phyloP scores from a whole-genome alignment of 139 green algal genomes.

The Coelastrella sp. region DNA sequence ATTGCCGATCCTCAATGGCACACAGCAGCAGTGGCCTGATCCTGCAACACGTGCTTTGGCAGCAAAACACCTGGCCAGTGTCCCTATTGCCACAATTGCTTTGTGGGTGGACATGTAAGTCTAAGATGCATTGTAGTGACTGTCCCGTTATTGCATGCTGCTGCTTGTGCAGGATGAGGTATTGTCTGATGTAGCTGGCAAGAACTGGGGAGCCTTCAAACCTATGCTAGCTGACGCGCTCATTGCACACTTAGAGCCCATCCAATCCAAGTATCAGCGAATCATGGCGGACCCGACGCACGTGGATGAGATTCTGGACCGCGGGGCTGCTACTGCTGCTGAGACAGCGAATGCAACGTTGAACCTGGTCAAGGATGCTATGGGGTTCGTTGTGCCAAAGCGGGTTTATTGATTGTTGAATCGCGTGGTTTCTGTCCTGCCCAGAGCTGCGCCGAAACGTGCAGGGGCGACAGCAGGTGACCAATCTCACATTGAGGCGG shows the following conservation, averaged over 20 bases:
- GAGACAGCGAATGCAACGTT: constrained; percentile 74
- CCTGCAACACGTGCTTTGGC: too few species aligned
- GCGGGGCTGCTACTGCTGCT: constrained; percentile 71
- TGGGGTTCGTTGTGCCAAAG: constrained; percentile 78
- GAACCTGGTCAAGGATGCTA: constrained; percentile 73
- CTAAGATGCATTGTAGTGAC: background rate
- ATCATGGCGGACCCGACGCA: constrained; percentile 65
- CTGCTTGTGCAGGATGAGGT: constrained; percentile 65
- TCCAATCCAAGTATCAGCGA: constrained; percentile 80
- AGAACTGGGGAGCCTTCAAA: constrained; percentile 99
- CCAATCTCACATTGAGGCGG: too few species aligned
- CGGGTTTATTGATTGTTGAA: constrained; percentile 19
- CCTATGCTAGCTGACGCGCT: constrained; percentile 93
- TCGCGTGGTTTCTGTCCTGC: background rate
- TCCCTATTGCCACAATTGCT: too few species aligned
- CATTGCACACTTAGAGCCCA: constrained; percentile 91
- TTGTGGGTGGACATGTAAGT: too few species aligned
- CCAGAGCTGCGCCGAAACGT: too few species aligned
- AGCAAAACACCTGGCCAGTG: too few species aligned
- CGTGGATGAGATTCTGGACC: constrained; percentile 72
- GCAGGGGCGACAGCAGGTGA: background rate
- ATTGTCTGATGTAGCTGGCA: constrained; percentile 68
- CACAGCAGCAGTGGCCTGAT: too few species aligned
- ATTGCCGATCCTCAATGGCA: too few species aligned
- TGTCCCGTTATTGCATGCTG: background rate